A percentile compares a stretch with the other conserved stretches of the same genome.
Conservation (phyloP, 192 early-diverging fungal species). For the Backusella circina region DNA sequence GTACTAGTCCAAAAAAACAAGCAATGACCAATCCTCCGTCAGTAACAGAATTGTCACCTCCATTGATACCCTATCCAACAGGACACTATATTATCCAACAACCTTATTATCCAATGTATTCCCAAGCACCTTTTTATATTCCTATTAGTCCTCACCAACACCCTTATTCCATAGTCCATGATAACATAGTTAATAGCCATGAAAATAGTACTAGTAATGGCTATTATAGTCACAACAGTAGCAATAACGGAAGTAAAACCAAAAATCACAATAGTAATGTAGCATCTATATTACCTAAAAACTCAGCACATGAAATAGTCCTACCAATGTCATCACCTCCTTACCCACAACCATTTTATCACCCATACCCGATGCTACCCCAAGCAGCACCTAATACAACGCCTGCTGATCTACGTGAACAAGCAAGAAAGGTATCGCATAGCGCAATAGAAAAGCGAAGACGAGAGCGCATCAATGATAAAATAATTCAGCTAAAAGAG, state of each 20-base stretch:
- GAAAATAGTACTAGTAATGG: not conserved
- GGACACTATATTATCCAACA: not conserved
- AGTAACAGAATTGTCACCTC: not conserved
- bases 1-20: not conserved
- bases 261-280: not conserved
- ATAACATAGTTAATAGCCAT: not conserved
- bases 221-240: not conserved
- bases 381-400: not conserved
- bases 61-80: constrained; percentile 4
- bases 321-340: not conserved
- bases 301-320: not conserved
- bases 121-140: not conserved
- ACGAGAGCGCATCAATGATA: constrained; percentile 82
- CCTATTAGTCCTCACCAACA: constrained; percentile 10
- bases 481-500: constrained; percentile 69
- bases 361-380: not conserved
- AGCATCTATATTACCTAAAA: not conserved
- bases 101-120: constrained; percentile 8
- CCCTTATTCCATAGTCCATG: not conserved
- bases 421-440: constrained; percentile 74
- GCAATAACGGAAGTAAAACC: not conserved
- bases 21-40: not conserved
- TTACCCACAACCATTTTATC: not conserved
- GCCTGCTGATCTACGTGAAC: constrained; percentile 52
- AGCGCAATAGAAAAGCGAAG: constrained; percentile 79